These are phyloP conservation scores for Syzygium malaccense DNA, from an alignment of 441 rosid species.

Conservation along the genomic window DNA sequence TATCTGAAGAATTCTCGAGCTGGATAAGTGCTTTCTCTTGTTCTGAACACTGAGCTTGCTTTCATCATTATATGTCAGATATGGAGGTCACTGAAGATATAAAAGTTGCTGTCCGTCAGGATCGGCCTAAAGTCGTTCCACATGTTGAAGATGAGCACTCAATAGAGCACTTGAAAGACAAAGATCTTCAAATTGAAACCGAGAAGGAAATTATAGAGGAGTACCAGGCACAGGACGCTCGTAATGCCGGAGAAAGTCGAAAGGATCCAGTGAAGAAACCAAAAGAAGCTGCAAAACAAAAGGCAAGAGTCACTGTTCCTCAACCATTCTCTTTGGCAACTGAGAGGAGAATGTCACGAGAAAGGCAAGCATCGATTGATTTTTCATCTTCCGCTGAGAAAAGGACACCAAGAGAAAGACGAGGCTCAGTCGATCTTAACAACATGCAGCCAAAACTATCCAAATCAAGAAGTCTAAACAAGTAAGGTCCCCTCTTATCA, in stretches of 20 bases:
- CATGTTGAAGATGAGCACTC: neutral
- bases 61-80: neutral
- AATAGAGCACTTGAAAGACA: neutral
- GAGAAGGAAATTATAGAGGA: neutral
- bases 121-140: neutral
- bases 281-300: slow-evolving; percentile 9
- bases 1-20: neutral
- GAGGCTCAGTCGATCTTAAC: slow-evolving; percentile 7
- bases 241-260: neutral
- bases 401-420: slow-evolving; percentile 7
- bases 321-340: slow-evolving; percentile 27
- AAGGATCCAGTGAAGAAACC: slow-evolving; percentile 11
- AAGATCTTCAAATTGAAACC: neutral
- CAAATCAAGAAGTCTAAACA: slow-evolving; percentile 24
- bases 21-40: neutral
- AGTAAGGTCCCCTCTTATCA: slow-evolving; percentile 7
- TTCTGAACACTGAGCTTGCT: neutral
- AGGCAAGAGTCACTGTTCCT: slow-evolving; percentile 20
- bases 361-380: slow-evolving; percentile 4
- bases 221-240: neutral
- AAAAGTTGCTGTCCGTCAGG: neutral
- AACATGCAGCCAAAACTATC: slow-evolving; percentile 9
- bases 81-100: neutral
- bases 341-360: slow-evolving; percentile 23
- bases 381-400: slow-evolving; percentile 3